phyloP scores from a whole-genome alignment of 2,329 filamentous ascomycete genomes.

The Setomelanomma holmii region DNA sequence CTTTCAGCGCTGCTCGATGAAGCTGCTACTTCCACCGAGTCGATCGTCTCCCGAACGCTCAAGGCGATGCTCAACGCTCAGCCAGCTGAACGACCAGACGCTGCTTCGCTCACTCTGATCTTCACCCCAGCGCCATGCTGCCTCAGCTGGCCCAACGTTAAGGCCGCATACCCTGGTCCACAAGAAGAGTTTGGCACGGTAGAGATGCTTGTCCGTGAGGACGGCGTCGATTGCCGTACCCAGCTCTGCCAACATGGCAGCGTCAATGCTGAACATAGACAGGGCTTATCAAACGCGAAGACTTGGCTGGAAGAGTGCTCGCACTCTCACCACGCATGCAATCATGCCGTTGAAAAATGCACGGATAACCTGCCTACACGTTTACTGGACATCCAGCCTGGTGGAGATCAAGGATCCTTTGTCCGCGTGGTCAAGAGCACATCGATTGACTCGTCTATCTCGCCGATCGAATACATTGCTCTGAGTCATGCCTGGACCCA shows the following conservation, averaged over 20 bases:
- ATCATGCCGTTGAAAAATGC: constrained; percentile 6
- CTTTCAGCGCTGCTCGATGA: constrained; percentile 31
- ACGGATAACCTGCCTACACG: constrained; percentile 38
- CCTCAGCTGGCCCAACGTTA: constrained; percentile 46
- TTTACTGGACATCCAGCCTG: constrained; percentile 36
- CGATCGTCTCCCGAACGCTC: constrained; percentile 34
- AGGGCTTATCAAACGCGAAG: constrained; percentile 25
- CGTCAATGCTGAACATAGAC: not conserved
- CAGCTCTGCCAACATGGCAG: constrained; percentile 12
- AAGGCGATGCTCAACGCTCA: constrained; percentile 40
- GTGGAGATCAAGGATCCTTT: constrained; percentile 13
- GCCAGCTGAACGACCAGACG: constrained; percentile 40
- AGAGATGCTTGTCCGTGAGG: constrained; percentile 30
- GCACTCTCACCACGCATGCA: constrained; percentile 36
- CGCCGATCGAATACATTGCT: constrained; percentile 31
- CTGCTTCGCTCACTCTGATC: constrained; percentile 36
- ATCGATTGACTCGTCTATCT: constrained; percentile 14
- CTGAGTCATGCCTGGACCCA: constrained; percentile 39
- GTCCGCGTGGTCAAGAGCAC: constrained; percentile 34
- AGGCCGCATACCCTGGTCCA: constrained; percentile 41
- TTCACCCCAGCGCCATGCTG: constrained; percentile 48
- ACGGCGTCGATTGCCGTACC: constrained; percentile 21
- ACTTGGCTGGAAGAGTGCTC: constrained; percentile 40
- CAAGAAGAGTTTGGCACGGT: constrained; percentile 36
- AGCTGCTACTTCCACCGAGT: constrained; percentile 26